Percentiles rank a stretch among this genome's conserved stretches.
Conservation (phyloP, 2,329 filamentous ascomycete species). For the Akanthomyces uredinophilus region DNA sequence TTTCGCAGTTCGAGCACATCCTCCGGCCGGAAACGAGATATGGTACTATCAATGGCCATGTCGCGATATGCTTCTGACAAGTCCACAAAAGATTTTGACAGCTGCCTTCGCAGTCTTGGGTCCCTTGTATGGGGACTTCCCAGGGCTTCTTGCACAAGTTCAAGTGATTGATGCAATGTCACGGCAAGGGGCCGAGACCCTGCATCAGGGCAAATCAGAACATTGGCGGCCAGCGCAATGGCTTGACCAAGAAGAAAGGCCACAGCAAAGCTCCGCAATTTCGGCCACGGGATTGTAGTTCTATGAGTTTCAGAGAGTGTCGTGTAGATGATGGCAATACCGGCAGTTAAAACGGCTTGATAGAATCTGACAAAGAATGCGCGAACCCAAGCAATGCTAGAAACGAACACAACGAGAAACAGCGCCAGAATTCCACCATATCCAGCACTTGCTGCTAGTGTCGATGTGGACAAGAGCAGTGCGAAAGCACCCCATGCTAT, state of each 20-base stretch:
- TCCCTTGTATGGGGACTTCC: conserved; percentile 27
- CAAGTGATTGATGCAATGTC: conserved; percentile 42
- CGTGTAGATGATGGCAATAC: conserved; percentile 50
- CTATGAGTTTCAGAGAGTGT: conserved; percentile 45
- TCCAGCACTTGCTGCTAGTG: conserved; percentile 38
- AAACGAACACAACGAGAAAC: conserved; percentile 51
- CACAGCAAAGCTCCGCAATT: conserved; percentile 47
- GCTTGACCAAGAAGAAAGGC: conserved; percentile 53
- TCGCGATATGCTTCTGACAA: conserved; percentile 53
- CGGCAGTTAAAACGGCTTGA: conserved; percentile 49
- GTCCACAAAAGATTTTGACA: conserved; percentile 49
- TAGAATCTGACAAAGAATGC: conserved; percentile 53
- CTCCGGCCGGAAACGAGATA: conserved; percentile 46
- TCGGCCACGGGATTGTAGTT: conserved; percentile 41
- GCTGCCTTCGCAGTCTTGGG: conserved; percentile 33
- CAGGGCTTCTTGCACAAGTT: conserved; percentile 38
- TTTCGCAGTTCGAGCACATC: conserved; percentile 49
- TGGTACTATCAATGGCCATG: conserved; percentile 50
- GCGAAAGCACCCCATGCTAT: conserved; percentile 52
- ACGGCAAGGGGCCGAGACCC: conserved; percentile 48
- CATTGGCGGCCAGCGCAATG: conserved; percentile 45
- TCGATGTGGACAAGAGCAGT: conserved; percentile 49
- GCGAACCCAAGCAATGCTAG: conserved; percentile 45
- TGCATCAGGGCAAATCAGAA: conserved; percentile 48
- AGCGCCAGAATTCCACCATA: conserved; percentile 51